phyloP scores from a whole-genome alignment of 495 filamentous ascomycete species.

The Aspergillus incahuasiensis region DNA sequence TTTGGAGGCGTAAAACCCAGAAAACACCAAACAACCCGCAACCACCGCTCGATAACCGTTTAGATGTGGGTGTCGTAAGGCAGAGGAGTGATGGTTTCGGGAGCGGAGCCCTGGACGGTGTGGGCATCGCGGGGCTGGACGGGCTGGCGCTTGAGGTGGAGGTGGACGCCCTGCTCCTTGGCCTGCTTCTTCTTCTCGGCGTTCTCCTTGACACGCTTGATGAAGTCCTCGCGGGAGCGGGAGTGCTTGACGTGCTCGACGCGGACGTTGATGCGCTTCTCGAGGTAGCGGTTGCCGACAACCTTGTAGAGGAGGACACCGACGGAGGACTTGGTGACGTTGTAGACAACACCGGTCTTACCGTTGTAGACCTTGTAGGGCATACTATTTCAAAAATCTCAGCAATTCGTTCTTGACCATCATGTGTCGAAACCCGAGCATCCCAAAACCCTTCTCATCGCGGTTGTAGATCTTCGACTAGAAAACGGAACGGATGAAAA shows the following conservation, averaged over 20 bases:
- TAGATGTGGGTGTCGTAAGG: conserved; percentile 99
- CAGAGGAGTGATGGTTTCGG: conserved; percentile 87
- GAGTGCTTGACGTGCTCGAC: conserved; percentile 95
- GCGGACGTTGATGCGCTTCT: conserved; percentile 99
- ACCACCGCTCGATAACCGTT: conserved; percentile 41
- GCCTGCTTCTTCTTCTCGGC: conserved; percentile 85
- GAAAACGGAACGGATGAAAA: conserved; percentile 8
- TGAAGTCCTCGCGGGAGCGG: conserved; percentile 90
- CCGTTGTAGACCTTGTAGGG: conserved; percentile 99
- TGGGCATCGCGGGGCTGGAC: conserved; percentile 71
- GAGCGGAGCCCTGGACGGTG: conserved; percentile 73
- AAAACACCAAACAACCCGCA: conserved; percentile 44
- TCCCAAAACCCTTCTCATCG: conserved; percentile 12
- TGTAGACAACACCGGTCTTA: conserved; percentile 97
- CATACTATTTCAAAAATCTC: conserved; percentile 62
- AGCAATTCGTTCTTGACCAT: conserved; percentile 13
- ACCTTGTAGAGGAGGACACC: conserved; percentile 99
- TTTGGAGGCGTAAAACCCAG: conserved; percentile 36
- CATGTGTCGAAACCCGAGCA: conserved; percentile 4
- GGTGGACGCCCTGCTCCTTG: conserved; percentile 77
- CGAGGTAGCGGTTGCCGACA: conserved; percentile 95
- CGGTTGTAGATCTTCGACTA: neutral
- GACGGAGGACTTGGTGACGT: conserved; percentile 91
- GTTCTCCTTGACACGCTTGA: conserved; percentile 94
- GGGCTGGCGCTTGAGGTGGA: conserved; percentile 90